Conservation (phyloP, 257 asterid genomes). For the Anisodus tanguticus region DNA sequence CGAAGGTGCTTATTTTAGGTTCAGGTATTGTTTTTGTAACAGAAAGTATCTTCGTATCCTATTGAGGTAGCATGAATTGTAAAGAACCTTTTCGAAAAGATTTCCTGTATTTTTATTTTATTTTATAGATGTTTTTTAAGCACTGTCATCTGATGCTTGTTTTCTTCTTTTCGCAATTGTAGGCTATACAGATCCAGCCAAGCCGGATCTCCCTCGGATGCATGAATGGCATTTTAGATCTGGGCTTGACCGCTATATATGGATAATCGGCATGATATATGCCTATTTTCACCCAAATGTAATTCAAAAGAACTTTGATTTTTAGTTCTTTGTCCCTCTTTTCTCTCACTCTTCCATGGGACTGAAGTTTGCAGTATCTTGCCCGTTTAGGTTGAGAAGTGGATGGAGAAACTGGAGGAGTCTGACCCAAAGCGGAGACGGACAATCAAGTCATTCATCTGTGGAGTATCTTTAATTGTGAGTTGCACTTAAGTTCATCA, state of each 20-base stretch:
- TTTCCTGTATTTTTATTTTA: neutral
- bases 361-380: slow-evolving; percentile 32
- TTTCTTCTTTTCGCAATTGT: slow-evolving; percentile 37
- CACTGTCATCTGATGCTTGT: slow-evolving; percentile 33
- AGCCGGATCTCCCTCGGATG: slow-evolving; percentile 84
- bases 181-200: slow-evolving; percentile 93
- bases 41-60: slow-evolving; percentile 14
- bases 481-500: slow-evolving; percentile 36
- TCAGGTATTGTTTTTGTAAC: slow-evolving; percentile 3
- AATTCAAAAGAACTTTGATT: slow-evolving; percentile 34
- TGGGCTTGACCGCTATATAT: slow-evolving; percentile 88
- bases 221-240: slow-evolving; percentile 98
- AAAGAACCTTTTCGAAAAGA: neutral
- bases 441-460: slow-evolving; percentile 64
- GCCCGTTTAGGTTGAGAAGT: slow-evolving; percentile 74
- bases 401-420: slow-evolving; percentile 98
- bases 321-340: neutral
- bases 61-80: slow-evolving; percentile 21
- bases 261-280: slow-evolving; percentile 87
- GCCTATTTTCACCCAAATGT: slow-evolving; percentile 88
- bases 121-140: neutral
- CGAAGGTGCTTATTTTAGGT: slow-evolving; percentile 18
- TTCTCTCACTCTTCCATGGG: neutral
- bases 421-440: slow-evolving; percentile 73
- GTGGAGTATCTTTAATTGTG: slow-evolving; percentile 63